phyloP scores from a whole-genome alignment of 164 flowering plant species.

The Vitis vinifera region ASM3070453v1 NC_081822.1:698501-699000 shows the following conservation, averaged over 20 bases:
- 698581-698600: conserved; percentile 36
- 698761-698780: conserved; percentile 54
- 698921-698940: conserved; percentile 75
- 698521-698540: conserved; percentile 65
- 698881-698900: conserved; percentile 45
- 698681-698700: conserved; percentile 19
- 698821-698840: conserved; percentile 61
- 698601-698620: conserved; percentile 48
- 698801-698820: conserved; percentile 59
- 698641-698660: conserved; percentile 51
- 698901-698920: conserved; percentile 70
- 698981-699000: conserved; percentile 38
- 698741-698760: conserved; percentile 34
- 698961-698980: conserved; percentile 48
- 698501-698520: conserved; percentile 67
- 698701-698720: conserved; percentile 30
- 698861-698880: conserved; percentile 40
- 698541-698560: conserved; percentile 66
- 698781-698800: conserved; percentile 65
- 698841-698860: conserved; percentile 29
- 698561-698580: conserved; percentile 39
- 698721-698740: conserved; percentile 65
- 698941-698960: conserved; percentile 41
- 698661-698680: conserved; percentile 67
- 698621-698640: conserved; percentile 59